phyloP scores from a whole-genome alignment of 1,284 basidiomycete species.

The Pholiota adiposa region DNA sequence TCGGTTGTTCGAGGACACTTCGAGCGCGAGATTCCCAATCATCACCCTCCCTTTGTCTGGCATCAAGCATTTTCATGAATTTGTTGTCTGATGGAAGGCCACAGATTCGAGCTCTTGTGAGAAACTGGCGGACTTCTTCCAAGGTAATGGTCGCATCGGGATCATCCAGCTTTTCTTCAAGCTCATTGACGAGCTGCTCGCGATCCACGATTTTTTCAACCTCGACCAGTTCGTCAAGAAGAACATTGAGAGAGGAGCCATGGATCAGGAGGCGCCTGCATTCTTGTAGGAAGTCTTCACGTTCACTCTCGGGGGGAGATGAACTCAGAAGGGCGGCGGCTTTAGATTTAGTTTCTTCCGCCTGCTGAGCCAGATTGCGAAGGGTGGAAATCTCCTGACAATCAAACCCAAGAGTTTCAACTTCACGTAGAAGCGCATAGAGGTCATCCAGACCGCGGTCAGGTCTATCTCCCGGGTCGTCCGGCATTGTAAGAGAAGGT shows the following conservation, averaged over 20 bases:
- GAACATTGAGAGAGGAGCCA: conserved; percentile 77
- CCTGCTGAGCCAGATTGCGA: conserved; percentile 59
- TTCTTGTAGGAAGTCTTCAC: conserved; percentile 64
- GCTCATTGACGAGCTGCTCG: conserved; percentile 69
- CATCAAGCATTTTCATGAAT: conserved; percentile 60
- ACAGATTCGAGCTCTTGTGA: conserved; percentile 70
- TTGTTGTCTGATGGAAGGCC: conserved; percentile 65
- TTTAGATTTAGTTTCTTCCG: conserved; percentile 65
- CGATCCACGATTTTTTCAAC: conserved; percentile 79
- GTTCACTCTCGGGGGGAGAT: conserved; percentile 43
- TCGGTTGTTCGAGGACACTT: conserved; percentile 61
- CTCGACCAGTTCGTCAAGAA: conserved; percentile 73
- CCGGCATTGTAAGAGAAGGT: conserved; percentile 37
- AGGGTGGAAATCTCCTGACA: conserved; percentile 71
- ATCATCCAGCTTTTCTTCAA: conserved; percentile 68
- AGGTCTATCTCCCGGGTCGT: conserved; percentile 67
- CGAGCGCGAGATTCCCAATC: conserved; percentile 75
- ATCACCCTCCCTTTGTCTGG: conserved; percentile 61
- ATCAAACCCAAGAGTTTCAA: conserved; percentile 80
- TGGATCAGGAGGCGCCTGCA: conserved; percentile 73
- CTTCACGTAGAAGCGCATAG: conserved; percentile 69
- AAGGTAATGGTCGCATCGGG: conserved; percentile 57
- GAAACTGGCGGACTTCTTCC: conserved; percentile 70
- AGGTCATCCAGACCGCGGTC: conserved; percentile 73
- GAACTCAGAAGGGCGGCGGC: conserved; percentile 55